Base-by-base conservation (phyloP, 2,329 filamentous ascomycete genomes). In the Epicoccum nigrum region DNA sequence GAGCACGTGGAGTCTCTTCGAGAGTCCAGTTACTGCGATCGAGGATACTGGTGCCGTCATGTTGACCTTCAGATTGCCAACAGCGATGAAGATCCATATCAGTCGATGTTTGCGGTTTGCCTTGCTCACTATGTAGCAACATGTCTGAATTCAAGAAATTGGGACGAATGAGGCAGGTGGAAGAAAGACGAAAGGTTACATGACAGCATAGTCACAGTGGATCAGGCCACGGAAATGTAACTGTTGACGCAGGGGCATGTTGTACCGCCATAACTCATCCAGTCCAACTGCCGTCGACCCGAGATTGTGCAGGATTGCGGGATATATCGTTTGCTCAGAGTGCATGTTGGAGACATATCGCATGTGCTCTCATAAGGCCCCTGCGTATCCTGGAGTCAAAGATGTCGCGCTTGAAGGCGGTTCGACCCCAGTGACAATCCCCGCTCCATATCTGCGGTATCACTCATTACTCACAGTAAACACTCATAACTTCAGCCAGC, bases 381-480 rank as follows among this genome's bases (percentile, higher is more conserved):
- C 13, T 21, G 33, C 37, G 21, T 23, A 7, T 32, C 21, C 21
- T 34, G 15, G 33, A 43, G 38, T 52, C 32, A 35, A 37, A 17
- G 23, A 13, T 21, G 38, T 39, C 6, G 41, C 12, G 31, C 30
- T 30, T 8, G 16, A 9, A 37, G 15, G 38, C 5, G 28, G 9
- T 2, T 11, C 7, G 47, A 39, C 43, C 46, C 21, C 32, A 37
- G 6, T 16, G 40, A 46, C 27, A 20, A n/a, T 20, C 33, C 33
- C 35, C 33, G 38, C 34, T 43, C 27, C 7, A 45, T 49, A 54
- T 54, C 51, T 41, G 41, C 41, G 41, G 33, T 54, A 58, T 55
- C 47, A 54, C 32, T 33, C 35, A 11, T 59, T 58, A 59, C 51
- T 56, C 54, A 62, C 51, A 16, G 28, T 21, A 21, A 45, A 42